Evolutionary conservation across 257 asterid species (phyloP).

Genomic region (Ehretia macrophylla): DNA sequence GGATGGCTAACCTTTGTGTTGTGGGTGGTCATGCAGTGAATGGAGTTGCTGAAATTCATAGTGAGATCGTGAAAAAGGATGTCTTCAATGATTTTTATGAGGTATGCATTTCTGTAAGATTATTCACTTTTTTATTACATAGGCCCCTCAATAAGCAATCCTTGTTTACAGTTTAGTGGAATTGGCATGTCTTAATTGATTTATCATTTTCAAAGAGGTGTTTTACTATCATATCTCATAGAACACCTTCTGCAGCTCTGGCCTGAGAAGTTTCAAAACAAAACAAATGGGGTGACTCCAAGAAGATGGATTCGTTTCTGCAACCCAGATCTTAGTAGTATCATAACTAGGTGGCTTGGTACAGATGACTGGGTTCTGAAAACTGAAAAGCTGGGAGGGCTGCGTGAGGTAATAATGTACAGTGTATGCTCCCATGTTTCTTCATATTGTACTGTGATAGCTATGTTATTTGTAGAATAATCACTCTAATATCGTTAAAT

Average conservation of each 20-base stretch:
- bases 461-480: no score
- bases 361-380: slow-evolving; percentile 68
- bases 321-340: slow-evolving; percentile 63
- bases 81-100: slow-evolving; percentile 72
- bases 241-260: slow-evolving; percentile 47
- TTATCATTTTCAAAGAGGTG: slow-evolving; percentile 13
- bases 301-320: slow-evolving; percentile 85
- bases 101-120: slow-evolving; percentile 32
- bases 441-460: no score
- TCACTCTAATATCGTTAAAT: no score
- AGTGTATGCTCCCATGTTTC: neutral
- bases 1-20: slow-evolving; percentile 87
- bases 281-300: slow-evolving; percentile 89
- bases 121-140: neutral
- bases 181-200: neutral
- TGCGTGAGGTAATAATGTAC: slow-evolving; percentile 46
- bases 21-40: slow-evolving; percentile 88
- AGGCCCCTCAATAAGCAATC: neutral
- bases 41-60: slow-evolving; percentile 88
- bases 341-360: slow-evolving; percentile 76
- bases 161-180: slow-evolving; percentile 1
- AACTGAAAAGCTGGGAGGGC: slow-evolving; percentile 61
- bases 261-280: slow-evolving; percentile 84
- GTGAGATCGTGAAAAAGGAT: slow-evolving; percentile 74
- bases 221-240: slow-evolving; percentile 7